Conservation (phyloP, 2,329 filamentous ascomycete genomes). For the Cyphellophora attinorum region DNA sequence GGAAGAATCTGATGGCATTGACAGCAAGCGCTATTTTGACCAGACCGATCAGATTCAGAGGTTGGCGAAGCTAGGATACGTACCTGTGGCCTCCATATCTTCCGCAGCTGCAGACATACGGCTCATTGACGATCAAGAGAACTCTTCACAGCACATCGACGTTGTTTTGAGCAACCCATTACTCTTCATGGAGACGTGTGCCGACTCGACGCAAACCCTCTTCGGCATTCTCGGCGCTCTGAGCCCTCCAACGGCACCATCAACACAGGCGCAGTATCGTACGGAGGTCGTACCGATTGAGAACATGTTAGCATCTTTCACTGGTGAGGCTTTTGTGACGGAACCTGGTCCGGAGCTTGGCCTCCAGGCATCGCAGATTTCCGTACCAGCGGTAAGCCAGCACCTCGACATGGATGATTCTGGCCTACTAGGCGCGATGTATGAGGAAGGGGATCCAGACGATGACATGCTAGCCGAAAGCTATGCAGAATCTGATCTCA, state of each 20-base stretch:
- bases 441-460: slow-evolving; percentile 27
- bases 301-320: slow-evolving; percentile 83
- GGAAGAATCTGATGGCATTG: slow-evolving; percentile 19
- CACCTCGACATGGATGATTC: slow-evolving; percentile 13
- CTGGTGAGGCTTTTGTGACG: slow-evolving; percentile 65
- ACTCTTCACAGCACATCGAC: slow-evolving; percentile 59
- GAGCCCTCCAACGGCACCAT: slow-evolving; percentile 73
- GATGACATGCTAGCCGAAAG: slow-evolving; percentile 22
- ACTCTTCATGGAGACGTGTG: slow-evolving; percentile 85
- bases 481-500: slow-evolving; percentile 26
- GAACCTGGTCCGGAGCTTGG: slow-evolving; percentile 21
- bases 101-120: slow-evolving; percentile 62
- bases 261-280: slow-evolving; percentile 72
- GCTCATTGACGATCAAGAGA: slow-evolving; percentile 45
- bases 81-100: slow-evolving; percentile 79
- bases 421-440: slow-evolving; percentile 19
- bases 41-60: slow-evolving; percentile 37
- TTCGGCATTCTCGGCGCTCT: slow-evolving; percentile 70
- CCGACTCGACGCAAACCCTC: slow-evolving; percentile 91
- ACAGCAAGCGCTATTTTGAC: slow-evolving; percentile 21
- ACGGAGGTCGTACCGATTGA: slow-evolving; percentile 78
- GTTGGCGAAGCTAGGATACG: slow-evolving; percentile 60
- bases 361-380: slow-evolving; percentile 9
- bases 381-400: not conserved
- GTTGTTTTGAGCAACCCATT: slow-evolving; percentile 78